Evolutionary conservation across 306 rosid species (phyloP), one percentile per base, ranked within the genome.

Genomic region (Clitoria ternatea): DNA sequence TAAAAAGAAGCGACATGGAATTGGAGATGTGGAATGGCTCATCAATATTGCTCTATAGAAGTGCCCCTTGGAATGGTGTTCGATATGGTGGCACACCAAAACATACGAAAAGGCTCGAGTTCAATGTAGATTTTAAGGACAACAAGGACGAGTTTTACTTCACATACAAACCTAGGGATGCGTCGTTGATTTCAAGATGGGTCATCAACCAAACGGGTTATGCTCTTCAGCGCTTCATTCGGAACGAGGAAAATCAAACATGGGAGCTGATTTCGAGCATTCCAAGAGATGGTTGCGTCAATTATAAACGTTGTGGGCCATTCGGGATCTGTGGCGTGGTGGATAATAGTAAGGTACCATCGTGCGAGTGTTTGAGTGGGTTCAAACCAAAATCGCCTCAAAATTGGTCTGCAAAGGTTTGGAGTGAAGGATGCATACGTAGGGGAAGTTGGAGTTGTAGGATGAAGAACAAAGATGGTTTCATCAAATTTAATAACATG

Each of bases 301-400:
- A 1, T 11, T 85, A 85, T 32, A 69, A 30, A 36, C 9, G 10
- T 0, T 85, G 92, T 43, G 96, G 90, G 7, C 66, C 79, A 0
- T 67, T 55, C 30, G 85, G 76, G 10, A 68, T 30, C 19, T 85
- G 89, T 44, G 60, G 10, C 18, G 35, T 75, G 0, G 43, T 0
- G n/a, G n/a, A n/a, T n/a, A n/a, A n/a, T 5, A 29, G 30, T 6
- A 56, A 66, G 6, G 2, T 68, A 0, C 85, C 89, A 0, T 2
- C 54, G 1, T 89, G 92, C 27, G 48, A 54, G 20, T 89, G 96
- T 55, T 72, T 89, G 1, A 17, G 29, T 0, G 89, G 86, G 3
- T 87, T 87, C 61, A 14, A 9, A 9, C 87, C 87, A 0, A 83
- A 59, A 19, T 83, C 81, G 1, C 32, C 40, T 1, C 39, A 60